Evolutionary conservation across 257 asterid species (phyloP).

Genomic region (Voacanga thouarsii): DNA sequence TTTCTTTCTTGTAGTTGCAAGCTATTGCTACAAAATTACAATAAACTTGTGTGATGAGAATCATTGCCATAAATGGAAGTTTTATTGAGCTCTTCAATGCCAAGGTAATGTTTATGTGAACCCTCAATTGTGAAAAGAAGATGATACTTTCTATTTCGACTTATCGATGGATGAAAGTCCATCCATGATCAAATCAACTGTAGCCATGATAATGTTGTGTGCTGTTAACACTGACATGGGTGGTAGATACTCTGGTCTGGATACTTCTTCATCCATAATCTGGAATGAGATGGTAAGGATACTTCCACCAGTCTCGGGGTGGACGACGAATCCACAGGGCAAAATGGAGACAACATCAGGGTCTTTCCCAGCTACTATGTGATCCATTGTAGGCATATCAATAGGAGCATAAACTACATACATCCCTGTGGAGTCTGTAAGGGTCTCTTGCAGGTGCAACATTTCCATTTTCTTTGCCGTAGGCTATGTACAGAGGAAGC

Average conservation of each 20-base stretch:
- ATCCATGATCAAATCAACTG: slow-evolving; percentile 31
- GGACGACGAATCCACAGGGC: slow-evolving; percentile 44
- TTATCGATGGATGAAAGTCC: slow-evolving; percentile 11
- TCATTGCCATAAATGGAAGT: not conserved
- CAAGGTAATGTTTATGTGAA: not conserved
- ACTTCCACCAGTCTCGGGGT: slow-evolving; percentile 28
- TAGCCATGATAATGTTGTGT: slow-evolving; percentile 31
- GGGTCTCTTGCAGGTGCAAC: slow-evolving; percentile 47
- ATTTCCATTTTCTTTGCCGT: slow-evolving; percentile 13
- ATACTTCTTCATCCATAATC: slow-evolving; percentile 37
- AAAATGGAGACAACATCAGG: slow-evolving; percentile 35
- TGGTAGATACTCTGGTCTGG: slow-evolving; percentile 29
- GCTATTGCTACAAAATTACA: too few relatives aligned
- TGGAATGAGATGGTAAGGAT: slow-evolving; percentile 44
- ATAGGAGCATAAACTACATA: slow-evolving; percentile 44
- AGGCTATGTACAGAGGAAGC: slow-evolving; percentile 19
- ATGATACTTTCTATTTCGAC: not conserved
- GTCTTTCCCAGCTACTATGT: slow-evolving; percentile 36
- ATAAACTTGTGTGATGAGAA: not conserved
- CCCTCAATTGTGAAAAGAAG: not conserved
- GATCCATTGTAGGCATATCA: slow-evolving; percentile 31
- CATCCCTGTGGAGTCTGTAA: slow-evolving; percentile 34
- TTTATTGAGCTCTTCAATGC: not conserved
- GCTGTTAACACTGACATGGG: slow-evolving; percentile 31
- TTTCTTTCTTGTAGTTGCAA: not conserved